These are phyloP conservation scores for Suhomyces anneliseae DNA, from an alignment of 1,139 yeast genomes.

Conservation along the genomic window DNA sequence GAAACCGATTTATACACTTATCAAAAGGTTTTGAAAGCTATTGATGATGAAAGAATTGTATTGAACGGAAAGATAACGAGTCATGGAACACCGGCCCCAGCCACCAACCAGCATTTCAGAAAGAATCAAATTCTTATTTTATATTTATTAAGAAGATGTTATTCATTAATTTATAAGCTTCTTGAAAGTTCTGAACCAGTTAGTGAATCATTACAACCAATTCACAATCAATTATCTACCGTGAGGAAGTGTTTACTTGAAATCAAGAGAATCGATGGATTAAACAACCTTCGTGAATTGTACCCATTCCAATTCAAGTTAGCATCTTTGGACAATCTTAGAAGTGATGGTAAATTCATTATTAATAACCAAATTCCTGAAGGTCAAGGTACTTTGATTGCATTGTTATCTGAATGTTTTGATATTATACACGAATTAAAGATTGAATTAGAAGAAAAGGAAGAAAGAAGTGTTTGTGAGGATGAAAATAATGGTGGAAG, in stretches of 20 bases:
- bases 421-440: slow-evolving; percentile 89
- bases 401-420: slow-evolving; percentile 88
- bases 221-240: slow-evolving; percentile 89
- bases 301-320: slow-evolving; percentile 95
- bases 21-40: slow-evolving; percentile 67
- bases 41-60: slow-evolving; percentile 67
- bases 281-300: slow-evolving; percentile 79
- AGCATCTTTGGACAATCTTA: slow-evolving; percentile 80
- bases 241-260: slow-evolving; percentile 87
- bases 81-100: slow-evolving; percentile 35
- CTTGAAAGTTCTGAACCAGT: slow-evolving; percentile 94
- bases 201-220: slow-evolving; percentile 85
- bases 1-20: slow-evolving; percentile 88
- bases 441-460: slow-evolving; percentile 77
- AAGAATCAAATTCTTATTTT: slow-evolving; percentile 63
- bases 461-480: slow-evolving; percentile 28
- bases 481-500: slow-evolving; percentile 15
- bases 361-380: slow-evolving; percentile 89
- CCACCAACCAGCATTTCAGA: slow-evolving; percentile 22
- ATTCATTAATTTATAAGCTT: slow-evolving; percentile 82
- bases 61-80: slow-evolving; percentile 29
- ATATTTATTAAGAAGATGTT: slow-evolving; percentile 83
- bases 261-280: slow-evolving; percentile 88
- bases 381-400: slow-evolving; percentile 93
- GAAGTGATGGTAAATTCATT: slow-evolving; percentile 88